These are phyloP conservation scores for Candida anglica DNA, from an alignment of 805 yeast species.

Conservation along the genomic window DNA sequence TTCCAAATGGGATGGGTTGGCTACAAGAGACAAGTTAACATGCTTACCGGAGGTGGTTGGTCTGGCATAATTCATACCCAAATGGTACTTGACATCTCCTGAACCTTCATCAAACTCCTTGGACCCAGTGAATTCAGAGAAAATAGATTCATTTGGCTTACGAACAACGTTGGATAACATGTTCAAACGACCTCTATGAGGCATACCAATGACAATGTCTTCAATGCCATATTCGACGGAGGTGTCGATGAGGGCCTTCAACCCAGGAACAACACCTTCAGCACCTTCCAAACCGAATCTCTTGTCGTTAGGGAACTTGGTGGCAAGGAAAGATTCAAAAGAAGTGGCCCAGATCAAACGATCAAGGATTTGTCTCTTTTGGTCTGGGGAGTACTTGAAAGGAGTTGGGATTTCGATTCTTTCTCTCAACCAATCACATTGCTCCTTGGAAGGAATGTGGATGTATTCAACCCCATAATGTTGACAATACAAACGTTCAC, in stretches of 20 bases:
- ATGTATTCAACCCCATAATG: constrained; percentile 92
- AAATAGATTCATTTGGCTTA: constrained; percentile 97
- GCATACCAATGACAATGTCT: constrained; percentile 98
- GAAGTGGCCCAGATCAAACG: constrained; percentile 95
- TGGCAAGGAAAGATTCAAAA: constrained; percentile 86
- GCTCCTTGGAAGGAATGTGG: constrained; percentile 91
- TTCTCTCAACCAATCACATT: constrained; percentile 98
- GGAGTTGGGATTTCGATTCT: constrained; percentile 91
- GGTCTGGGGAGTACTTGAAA: constrained; percentile 75
- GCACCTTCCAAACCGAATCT: constrained; percentile 99
- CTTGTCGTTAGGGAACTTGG: constrained; percentile 97
- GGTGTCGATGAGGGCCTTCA: constrained; percentile 91
- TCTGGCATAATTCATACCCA: constrained; percentile 98
- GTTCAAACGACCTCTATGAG: constrained; percentile 98
- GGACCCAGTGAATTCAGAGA: constrained; percentile 92
- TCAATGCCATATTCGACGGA: constrained; percentile 91
- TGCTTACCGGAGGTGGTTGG: constrained; percentile 98
- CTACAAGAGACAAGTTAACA: constrained; percentile 92
- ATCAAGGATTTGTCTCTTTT: constrained; percentile 94
- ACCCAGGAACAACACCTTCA: constrained; percentile 94
- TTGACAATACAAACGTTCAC: constrained; percentile 84
- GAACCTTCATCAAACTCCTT: constrained; percentile 91
- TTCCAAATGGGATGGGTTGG: constrained; percentile 98
- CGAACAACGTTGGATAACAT: constrained; percentile 97
- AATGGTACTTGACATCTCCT: constrained; percentile 98